Conservation (phyloP, 1,284 basidiomycete species). For the Mrakiaceae sp. region DNA sequence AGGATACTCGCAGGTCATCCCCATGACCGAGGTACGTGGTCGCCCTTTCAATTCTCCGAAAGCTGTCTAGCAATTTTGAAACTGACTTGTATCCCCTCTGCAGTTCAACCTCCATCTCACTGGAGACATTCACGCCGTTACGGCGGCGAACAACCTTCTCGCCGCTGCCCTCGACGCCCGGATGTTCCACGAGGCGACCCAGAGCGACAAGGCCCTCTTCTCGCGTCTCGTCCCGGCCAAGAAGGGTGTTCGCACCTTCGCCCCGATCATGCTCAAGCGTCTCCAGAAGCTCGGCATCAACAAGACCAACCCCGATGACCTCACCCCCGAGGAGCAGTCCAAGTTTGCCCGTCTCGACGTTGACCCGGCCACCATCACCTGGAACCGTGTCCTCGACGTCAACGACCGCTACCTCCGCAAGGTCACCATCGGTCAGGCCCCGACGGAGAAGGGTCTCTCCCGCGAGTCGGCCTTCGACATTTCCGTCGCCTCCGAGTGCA, state of each 20-base stretch:
- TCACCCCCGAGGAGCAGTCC: slow-evolving; percentile 85
- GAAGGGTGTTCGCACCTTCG: slow-evolving; percentile 90
- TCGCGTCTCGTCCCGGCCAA: slow-evolving; percentile 82
- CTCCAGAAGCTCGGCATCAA: slow-evolving; percentile 89
- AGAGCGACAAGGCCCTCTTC: slow-evolving; percentile 89
- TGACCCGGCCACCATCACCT: slow-evolving; percentile 84
- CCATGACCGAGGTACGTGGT: slow-evolving; percentile 80
- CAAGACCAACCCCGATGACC: slow-evolving; percentile 84
- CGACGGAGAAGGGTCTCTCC: slow-evolving; percentile 82
- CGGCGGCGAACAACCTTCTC: slow-evolving; percentile 92
- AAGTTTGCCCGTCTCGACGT: slow-evolving; percentile 87
- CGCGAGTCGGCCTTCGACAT: slow-evolving; percentile 93
- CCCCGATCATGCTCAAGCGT: slow-evolving; percentile 91
- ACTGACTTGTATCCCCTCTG: background rate
- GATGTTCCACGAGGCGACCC: slow-evolving; percentile 96
- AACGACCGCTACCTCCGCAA: slow-evolving; percentile 96
- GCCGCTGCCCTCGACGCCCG: slow-evolving; percentile 94
- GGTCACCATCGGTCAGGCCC: slow-evolving; percentile 80
- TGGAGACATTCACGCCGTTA: slow-evolving; percentile 96
- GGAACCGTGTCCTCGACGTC: slow-evolving; percentile 94
- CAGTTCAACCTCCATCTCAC: slow-evolving; percentile 93
- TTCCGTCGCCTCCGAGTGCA: slow-evolving; percentile 91
- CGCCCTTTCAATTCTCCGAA: background rate
- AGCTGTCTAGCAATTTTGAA: background rate
- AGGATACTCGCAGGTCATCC: slow-evolving; percentile 97